Evolutionary conservation across 164 flowering plant genomes (phyloP).

Genomic region (grape (Vitis vinifera)): ASM3070453v1 NC_081809.1:8926501-8927000

Average conservation of each 20-base stretch:
- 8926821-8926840: neutral
- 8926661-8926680: neutral
- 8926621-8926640: constrained; percentile 1
- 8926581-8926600: neutral
- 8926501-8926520: neutral
- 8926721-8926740: neutral
- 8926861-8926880: too few species aligned
- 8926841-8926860: too few species aligned
- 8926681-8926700: neutral
- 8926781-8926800: neutral
- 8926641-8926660: neutral
- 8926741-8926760: neutral
- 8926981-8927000: too few species aligned
- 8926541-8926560: neutral
- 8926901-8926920: too few species aligned
- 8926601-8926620: constrained; percentile 19
- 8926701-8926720: neutral
- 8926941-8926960: too few species aligned
- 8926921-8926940: too few species aligned
- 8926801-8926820: neutral
- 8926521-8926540: neutral
- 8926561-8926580: neutral
- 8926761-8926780: neutral
- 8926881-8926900: too few species aligned
- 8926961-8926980: too few species aligned